Percentiles rank a stretch among this genome's conserved stretches.
Conservation (phyloP, 805 yeast species). For the Scheffersomyces coipomensis region DNA sequence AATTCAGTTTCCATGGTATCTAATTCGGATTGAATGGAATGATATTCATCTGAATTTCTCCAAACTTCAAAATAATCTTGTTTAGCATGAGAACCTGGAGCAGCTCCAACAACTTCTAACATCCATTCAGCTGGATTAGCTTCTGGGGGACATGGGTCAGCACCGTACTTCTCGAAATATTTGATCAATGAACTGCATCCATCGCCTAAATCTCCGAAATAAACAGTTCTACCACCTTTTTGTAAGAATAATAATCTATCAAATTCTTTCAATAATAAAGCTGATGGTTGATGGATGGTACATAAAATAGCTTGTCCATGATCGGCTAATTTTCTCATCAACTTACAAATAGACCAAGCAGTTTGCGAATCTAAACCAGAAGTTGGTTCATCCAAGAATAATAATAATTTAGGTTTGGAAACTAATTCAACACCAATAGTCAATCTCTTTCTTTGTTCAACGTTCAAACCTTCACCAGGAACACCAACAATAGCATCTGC, state of each 20-base stretch:
- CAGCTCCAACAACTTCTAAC: constrained; percentile 83
- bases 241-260: constrained; percentile 69
- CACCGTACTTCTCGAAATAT: constrained; percentile 73
- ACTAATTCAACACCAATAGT: constrained; percentile 43
- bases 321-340: constrained; percentile 39
- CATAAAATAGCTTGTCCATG: constrained; percentile 42
- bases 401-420: constrained; percentile 36
- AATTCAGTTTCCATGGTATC: constrained; percentile 61
- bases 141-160: constrained; percentile 40
- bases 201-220: constrained; percentile 77
- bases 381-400: constrained; percentile 43
- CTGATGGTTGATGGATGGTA: constrained; percentile 86
- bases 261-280: constrained; percentile 71
- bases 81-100: constrained; percentile 72
- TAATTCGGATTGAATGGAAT: constrained; percentile 58
- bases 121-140: constrained; percentile 71
- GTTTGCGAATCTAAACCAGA: constrained; percentile 45
- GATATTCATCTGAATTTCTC: constrained; percentile 65
- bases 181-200: constrained; percentile 55
- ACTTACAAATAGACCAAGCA: constrained; percentile 41
- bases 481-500: constrained; percentile 82
- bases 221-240: constrained; percentile 77
- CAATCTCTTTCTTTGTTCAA: constrained; percentile 40
- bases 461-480: constrained; percentile 60
- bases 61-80: constrained; percentile 78